Evolutionary conservation across 805 yeast species (phyloP).

Genomic region (Metschnikowia koreensis): DNA sequence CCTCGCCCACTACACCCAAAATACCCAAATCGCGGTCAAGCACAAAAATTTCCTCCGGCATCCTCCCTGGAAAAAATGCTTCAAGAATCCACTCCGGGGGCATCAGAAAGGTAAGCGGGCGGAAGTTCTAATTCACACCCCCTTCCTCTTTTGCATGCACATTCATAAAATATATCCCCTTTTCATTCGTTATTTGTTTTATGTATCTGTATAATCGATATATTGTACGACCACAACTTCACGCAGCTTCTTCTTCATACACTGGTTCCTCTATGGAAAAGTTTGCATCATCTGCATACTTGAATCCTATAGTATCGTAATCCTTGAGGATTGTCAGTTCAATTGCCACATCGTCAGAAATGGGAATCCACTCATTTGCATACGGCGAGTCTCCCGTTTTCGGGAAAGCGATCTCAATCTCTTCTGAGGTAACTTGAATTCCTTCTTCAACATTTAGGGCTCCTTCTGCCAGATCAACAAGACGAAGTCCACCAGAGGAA

Average conservation of each 20-base stretch:
- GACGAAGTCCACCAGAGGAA: constrained; percentile 47
- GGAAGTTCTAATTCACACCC: constrained; percentile 7
- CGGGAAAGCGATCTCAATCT: constrained; percentile 42
- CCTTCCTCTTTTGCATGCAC: not conserved
- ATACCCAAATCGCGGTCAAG: constrained; percentile 18
- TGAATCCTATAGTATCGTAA: constrained; percentile 43
- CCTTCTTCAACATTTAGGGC: constrained; percentile 13
- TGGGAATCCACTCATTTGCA: constrained; percentile 35
- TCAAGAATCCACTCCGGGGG: constrained; percentile 18
- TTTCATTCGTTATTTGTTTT: constrained; percentile 6
- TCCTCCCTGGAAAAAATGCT: constrained; percentile 17
- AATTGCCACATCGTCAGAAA: constrained; percentile 28
- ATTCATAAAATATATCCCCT: not conserved
- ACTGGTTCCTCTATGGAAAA: constrained; percentile 26
- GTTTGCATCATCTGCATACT: constrained; percentile 32
- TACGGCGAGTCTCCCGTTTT: constrained; percentile 36
- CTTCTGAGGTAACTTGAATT: constrained; percentile 16
- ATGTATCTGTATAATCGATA: not conserved
- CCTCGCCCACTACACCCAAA: constrained; percentile 33
- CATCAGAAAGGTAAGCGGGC: constrained; percentile 19
- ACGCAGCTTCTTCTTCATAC: constrained; percentile 6
- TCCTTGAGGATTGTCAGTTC: constrained; percentile 36
- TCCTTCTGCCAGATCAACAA: constrained; percentile 19
- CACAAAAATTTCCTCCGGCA: constrained; percentile 15
- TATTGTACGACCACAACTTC: not conserved